Evolutionary conservation across 2,329 filamentous ascomycete genomes (phyloP), one percentile per base, ranked within the genome.

Genomic region (Talaromyces pinophilus): DNA sequence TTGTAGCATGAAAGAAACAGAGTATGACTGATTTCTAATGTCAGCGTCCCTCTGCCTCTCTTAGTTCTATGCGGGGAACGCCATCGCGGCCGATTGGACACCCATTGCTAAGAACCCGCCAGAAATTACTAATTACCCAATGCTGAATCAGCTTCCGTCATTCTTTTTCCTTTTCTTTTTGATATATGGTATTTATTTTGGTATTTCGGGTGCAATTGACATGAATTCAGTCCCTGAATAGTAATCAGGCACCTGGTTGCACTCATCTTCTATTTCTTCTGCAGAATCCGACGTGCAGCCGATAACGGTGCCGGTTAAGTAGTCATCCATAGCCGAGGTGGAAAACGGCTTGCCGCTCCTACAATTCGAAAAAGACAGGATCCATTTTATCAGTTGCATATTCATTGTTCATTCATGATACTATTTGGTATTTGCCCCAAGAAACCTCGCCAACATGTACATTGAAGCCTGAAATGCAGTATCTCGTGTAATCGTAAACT

Each of bases 61-160:
- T 5, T 19, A 7, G 11, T 60, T 30, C 8, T 57, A 59, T 64
- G 62, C 62, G 62, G 62, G 54, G 62, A 64, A 64, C 50, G 40
- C 40, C 52, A 59, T 50, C 54, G 38, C 15, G 40, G 28, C 35
- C 50, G 22, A 59, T 59, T 59, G 55, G 55, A 33, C 10, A 13
- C 28, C 55, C 19, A n/a, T 15, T 59, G 33, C 57, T 42, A 10
- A 60, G 40, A 46, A 60, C 19, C 57, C 38, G 35, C 22, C 15
- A 28, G 57, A 59, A 59, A 63, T 52, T 52, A 52, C 33, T 63
- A 63, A 62, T 52, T 55, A 52, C 40, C 30, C 33, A 54, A 63
- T 63, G 61, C 61, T 63, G 46, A 63, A 55, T 63, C 61, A 63
- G 61, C 61, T 17, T 30, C 50, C 25, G 50, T 54, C 50, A 33